phyloP scores from a whole-genome alignment of 805 yeast species.

The Yarrowia hollandica region DNA sequence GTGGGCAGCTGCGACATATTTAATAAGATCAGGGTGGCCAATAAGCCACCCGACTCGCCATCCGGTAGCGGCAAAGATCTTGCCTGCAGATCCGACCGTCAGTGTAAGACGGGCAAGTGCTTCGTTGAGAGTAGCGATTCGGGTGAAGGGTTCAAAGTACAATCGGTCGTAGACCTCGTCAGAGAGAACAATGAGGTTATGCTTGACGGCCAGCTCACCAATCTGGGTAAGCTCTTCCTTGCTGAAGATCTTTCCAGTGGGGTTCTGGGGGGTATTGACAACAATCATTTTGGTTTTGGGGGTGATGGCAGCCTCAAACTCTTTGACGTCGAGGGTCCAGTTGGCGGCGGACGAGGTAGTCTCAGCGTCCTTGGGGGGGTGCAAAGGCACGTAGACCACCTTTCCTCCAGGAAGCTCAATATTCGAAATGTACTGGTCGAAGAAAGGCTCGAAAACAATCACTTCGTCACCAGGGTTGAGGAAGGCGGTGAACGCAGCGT shows the following conservation, averaged over 20 bases:
- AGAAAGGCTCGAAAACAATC: slow-evolving; percentile 94
- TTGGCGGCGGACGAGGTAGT: slow-evolving; percentile 72
- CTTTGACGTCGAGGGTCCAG: slow-evolving; percentile 82
- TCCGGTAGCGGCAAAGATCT: slow-evolving; percentile 97
- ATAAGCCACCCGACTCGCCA: slow-evolving; percentile 98
- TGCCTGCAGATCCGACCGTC: slow-evolving; percentile 96
- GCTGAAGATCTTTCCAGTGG: slow-evolving; percentile 87
- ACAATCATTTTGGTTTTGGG: slow-evolving; percentile 81
- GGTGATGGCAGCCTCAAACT: slow-evolving; percentile 68
- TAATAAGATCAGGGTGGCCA: slow-evolving; percentile 78
- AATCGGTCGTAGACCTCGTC: slow-evolving; percentile 96
- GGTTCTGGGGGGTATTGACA: slow-evolving; percentile 93
- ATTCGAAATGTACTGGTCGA: slow-evolving; percentile 94
- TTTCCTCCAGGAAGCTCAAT: slow-evolving; percentile 92
- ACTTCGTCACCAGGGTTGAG: slow-evolving; percentile 89
- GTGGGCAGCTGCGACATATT: slow-evolving; percentile 84
- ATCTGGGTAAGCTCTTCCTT: slow-evolving; percentile 69
- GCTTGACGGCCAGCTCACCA: slow-evolving; percentile 80
- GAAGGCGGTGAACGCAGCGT: slow-evolving; percentile 80
- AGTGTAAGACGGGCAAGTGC: slow-evolving; percentile 77
- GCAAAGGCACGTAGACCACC: slow-evolving; percentile 80
- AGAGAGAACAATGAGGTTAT: slow-evolving; percentile 78
- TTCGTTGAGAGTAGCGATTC: slow-evolving; percentile 80
- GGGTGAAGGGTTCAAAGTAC: slow-evolving; percentile 70
- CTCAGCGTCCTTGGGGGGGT: slow-evolving; percentile 75